Evolutionary conservation across 257 asterid species (phyloP).

Genomic region (Eustoma russellianum): DNA sequence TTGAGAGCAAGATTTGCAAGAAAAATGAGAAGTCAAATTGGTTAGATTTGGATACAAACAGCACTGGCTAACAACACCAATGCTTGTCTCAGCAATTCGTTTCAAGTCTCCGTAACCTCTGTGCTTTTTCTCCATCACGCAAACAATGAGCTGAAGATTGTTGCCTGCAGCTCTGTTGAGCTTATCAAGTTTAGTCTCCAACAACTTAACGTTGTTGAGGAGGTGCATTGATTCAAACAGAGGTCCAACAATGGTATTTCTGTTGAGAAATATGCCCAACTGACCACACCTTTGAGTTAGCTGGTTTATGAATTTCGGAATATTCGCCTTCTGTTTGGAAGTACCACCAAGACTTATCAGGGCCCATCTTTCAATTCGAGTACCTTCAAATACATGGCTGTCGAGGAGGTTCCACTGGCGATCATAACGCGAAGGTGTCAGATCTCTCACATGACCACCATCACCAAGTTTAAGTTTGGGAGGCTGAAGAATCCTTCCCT

Average conservation of each 20-base stretch:
- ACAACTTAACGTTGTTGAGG: constrained; percentile 54
- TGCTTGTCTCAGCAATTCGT: constrained; percentile 73
- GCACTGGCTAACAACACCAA: constrained; percentile 82
- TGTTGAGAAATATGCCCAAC: constrained; percentile 64
- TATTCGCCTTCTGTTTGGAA: constrained; percentile 49
- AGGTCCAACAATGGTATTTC: constrained; percentile 44
- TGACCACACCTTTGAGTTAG: constrained; percentile 68
- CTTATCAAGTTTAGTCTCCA: constrained; percentile 66
- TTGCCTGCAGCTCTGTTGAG: constrained; percentile 45
- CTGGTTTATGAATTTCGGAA: constrained; percentile 65
- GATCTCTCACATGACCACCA: constrained; percentile 59
- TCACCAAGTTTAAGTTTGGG: constrained; percentile 91
- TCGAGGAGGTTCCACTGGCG: constrained; percentile 90
- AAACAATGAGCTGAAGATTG: constrained; percentile 77
- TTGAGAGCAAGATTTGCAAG: constrained; percentile 85
- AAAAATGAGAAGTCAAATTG: constrained; percentile 61
- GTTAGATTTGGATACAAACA: constrained; percentile 68
- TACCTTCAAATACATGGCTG: constrained; percentile 89
- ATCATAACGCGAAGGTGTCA: constrained; percentile 75
- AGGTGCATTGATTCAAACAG: constrained; percentile 77
- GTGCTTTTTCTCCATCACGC: constrained; percentile 95
- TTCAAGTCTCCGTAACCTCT: constrained; percentile 91
- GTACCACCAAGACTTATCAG: constrained; percentile 78
- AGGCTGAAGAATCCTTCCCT: constrained; percentile 86
- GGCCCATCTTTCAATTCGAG: constrained; percentile 72